A percentile compares a stretch with the other conserved stretches of the same genome.
These are phyloP conservation scores for Trametes polyzona DNA, from an alignment of 1,284 basidiomycete species.

Conservation along the genomic window DNA sequence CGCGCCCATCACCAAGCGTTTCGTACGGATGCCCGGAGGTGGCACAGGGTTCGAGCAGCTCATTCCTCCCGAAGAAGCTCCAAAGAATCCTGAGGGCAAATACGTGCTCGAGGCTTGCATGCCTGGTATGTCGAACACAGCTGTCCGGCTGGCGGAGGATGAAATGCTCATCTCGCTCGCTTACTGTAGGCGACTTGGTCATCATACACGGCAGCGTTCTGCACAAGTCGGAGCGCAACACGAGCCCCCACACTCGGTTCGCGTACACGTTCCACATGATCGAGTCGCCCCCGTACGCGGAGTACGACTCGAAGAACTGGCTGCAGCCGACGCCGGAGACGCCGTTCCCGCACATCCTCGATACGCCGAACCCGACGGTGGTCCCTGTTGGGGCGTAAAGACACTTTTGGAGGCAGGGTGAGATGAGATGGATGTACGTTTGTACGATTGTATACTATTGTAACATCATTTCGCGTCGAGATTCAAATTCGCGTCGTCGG, in stretches of 20 bases:
- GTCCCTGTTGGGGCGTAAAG: conserved; percentile 27
- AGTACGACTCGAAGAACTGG: conserved; percentile 85
- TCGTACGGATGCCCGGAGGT: conserved; percentile 72
- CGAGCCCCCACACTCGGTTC: conserved; percentile 72
- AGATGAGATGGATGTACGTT: too few relatives aligned
- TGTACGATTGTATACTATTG: too few relatives aligned
- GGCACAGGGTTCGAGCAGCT: conserved; percentile 84
- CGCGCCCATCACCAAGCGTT: conserved; percentile 75
- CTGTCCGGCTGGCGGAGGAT: neutral
- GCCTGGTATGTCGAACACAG: conserved; percentile 56
- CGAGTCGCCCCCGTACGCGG: conserved; percentile 65
- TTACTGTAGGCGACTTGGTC: conserved; percentile 72
- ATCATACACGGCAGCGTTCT: conserved; percentile 90
- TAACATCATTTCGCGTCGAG: too few relatives aligned
- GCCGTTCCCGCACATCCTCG: conserved; percentile 81
- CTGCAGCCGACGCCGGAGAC: conserved; percentile 81
- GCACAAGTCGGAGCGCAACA: conserved; percentile 88
- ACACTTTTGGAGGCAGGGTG: too few relatives aligned
- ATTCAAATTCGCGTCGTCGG: too few relatives aligned
- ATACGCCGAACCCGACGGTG: conserved; percentile 35
- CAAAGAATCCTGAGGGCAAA: conserved; percentile 50
- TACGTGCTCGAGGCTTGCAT: conserved; percentile 78
- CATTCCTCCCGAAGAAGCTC: conserved; percentile 42
- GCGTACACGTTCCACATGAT: conserved; percentile 97
- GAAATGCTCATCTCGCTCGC: neutral